Evolutionary conservation across 129 eudicot genomes (phyloP).

Genomic region (Artemisia argyi): DNA sequence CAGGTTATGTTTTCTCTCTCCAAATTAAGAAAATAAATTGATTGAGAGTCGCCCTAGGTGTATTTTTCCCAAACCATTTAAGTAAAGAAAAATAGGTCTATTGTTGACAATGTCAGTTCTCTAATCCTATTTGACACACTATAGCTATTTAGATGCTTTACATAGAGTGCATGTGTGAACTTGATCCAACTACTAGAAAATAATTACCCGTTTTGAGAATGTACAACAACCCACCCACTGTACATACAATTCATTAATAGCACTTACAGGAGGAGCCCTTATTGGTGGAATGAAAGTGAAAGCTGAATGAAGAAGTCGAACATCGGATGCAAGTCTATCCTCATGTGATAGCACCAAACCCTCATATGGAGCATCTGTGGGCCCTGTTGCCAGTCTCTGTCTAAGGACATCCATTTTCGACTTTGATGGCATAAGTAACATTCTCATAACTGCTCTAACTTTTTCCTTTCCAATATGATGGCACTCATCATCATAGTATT

Average conservation of each 20-base stretch:
- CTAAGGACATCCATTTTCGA: constrained; percentile 45
- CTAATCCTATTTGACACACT: no score
- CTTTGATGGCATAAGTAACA: constrained; percentile 78
- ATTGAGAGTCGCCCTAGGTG: no score
- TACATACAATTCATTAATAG: constrained; percentile 1
- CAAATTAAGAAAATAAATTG: no score
- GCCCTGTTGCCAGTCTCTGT: constrained; percentile 64
- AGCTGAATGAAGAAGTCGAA: constrained; percentile 73
- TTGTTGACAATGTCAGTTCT: no score
- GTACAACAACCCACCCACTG: no score
- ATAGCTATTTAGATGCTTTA: no score
- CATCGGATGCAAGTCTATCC: constrained; percentile 73
- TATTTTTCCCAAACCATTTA: no score
- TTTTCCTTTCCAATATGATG: constrained; percentile 60
- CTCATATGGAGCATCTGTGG: constrained; percentile 72
- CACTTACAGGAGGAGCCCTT: constrained; percentile 94
- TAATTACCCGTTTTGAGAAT: no score
- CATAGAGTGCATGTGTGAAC: no score
- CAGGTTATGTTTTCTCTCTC: no score
- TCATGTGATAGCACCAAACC: constrained; percentile 68
- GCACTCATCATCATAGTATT: constrained; percentile 37
- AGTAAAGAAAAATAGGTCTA: no score
- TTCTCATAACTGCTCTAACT: constrained; percentile 76
- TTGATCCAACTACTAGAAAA: no score
- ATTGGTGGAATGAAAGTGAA: constrained; percentile 83